Evolutionary conservation across 352 stramenopile species (phyloP).

Genomic region (Pythium oligandrum): DNA sequence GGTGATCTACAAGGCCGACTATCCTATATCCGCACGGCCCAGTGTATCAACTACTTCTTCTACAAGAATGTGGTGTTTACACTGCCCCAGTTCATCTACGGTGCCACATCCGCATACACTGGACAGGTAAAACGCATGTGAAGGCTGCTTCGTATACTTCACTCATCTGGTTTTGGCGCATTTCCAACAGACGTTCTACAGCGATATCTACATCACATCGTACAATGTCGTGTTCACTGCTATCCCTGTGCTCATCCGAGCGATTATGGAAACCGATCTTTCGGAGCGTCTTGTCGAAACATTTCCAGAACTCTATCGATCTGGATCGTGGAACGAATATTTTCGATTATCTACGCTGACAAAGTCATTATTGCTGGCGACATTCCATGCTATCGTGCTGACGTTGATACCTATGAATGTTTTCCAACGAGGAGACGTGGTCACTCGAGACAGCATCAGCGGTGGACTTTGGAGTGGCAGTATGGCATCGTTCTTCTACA

Average conservation of each 20-base stretch:
- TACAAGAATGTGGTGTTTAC: constrained; percentile 98
- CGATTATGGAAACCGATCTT: constrained; percentile 75
- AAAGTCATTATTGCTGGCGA: constrained; percentile 33
- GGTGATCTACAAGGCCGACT: constrained; percentile 72
- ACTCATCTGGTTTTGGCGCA: background rate
- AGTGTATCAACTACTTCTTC: constrained; percentile 98
- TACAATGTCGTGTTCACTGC: constrained; percentile 95
- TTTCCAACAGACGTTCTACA: constrained; percentile 65
- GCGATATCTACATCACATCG: constrained; percentile 82
- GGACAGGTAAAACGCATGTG: constrained; percentile 36
- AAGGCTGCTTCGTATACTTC: background rate
- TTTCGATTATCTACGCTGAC: constrained; percentile 49
- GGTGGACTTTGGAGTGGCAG: constrained; percentile 86
- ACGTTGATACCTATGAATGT: constrained; percentile 53
- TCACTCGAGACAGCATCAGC: constrained; percentile 32
- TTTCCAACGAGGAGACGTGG: constrained; percentile 44
- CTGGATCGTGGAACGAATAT: constrained; percentile 50
- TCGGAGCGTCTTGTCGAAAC: constrained; percentile 53
- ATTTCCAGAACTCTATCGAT: constrained; percentile 72
- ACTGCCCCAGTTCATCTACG: constrained; percentile 85
- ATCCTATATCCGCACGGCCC: constrained; percentile 94
- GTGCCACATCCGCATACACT: constrained; percentile 85
- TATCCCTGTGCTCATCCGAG: constrained; percentile 82
- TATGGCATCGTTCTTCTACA: constrained; percentile 90
- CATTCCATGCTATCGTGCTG: constrained; percentile 56